phyloP scores from a whole-genome alignment of 345 rosid genomes.

The Arabidopsis suecica region DNA sequence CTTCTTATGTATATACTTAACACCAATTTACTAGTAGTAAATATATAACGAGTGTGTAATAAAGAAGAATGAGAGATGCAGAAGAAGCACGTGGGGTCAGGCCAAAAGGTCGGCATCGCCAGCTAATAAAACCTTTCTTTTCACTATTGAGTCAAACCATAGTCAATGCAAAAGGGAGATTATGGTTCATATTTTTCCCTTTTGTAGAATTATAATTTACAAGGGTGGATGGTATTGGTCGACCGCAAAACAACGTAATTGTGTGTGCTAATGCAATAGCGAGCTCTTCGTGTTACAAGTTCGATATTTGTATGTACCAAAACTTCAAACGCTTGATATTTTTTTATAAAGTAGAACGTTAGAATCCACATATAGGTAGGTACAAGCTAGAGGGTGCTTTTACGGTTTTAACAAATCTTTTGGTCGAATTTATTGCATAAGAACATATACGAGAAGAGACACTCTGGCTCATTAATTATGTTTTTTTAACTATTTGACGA shows the following conservation, averaged over 20 bases:
- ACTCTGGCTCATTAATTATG: constrained; percentile 37
- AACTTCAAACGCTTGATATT: neutral
- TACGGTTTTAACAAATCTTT: constrained; percentile 6
- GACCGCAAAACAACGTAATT: neutral
- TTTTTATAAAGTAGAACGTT: too few relatives aligned
- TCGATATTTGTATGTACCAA: neutral
- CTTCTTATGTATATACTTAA: neutral
- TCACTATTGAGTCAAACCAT: constrained; percentile 49
- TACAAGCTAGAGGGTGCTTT: neutral
- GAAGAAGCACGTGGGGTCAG: constrained; percentile 51
- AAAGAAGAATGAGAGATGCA: constrained; percentile 1
- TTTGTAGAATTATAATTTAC: neutral
- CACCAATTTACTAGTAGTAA: neutral
- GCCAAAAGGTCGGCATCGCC: constrained; percentile 54
- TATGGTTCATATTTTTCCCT: constrained; percentile 12
- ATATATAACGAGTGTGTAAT: neutral
- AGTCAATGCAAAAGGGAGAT: constrained; percentile 19
- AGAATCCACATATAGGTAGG: neutral
- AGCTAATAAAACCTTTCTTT: constrained; percentile 48
- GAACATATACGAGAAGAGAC: constrained; percentile 29
- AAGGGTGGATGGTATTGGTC: neutral
- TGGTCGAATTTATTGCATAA: constrained; percentile 34
- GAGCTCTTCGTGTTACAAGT: too few relatives aligned
- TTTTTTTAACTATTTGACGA: neutral
- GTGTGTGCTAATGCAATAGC: neutral